Conservation (phyloP, 306 rosid species). For the Purshia tridentata region DNA sequence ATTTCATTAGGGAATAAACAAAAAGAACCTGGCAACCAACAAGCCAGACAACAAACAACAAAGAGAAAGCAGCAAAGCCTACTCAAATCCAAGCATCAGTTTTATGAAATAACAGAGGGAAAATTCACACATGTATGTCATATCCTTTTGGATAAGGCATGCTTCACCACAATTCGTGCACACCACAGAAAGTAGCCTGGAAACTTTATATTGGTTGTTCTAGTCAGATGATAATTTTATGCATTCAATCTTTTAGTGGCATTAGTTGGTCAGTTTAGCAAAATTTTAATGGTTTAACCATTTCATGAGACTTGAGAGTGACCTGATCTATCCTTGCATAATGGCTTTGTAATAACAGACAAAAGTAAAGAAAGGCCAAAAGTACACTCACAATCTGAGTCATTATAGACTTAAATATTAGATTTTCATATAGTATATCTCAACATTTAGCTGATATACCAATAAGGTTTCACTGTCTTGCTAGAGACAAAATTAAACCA, state of each 20-base stretch:
- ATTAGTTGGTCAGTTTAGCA: slow-evolving; percentile 1
- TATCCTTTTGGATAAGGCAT: background rate
- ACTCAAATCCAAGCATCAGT: background rate
- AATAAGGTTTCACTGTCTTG: background rate
- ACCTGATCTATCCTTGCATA: background rate
- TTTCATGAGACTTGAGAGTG: background rate
- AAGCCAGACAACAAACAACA: background rate
- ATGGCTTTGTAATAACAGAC: background rate
- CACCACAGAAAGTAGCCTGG: background rate
- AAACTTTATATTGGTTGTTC: background rate
- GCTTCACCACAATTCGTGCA: background rate
- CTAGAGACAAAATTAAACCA: background rate
- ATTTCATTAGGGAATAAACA: background rate
- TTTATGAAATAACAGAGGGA: background rate
- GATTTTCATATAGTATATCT: background rate
- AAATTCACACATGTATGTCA: background rate
- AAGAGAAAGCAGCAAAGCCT: background rate
- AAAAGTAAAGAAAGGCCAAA: background rate
- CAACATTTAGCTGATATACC: background rate
- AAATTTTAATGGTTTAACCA: background rate
- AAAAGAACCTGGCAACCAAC: background rate
- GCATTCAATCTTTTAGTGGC: background rate
- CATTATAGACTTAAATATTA: background rate
- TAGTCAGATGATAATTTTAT: background rate
- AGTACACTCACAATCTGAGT: slow-evolving; percentile 7